phyloP scores from a whole-genome alignment of 2,329 filamentous ascomycete species.

The Botrytis galanthina region DNA sequence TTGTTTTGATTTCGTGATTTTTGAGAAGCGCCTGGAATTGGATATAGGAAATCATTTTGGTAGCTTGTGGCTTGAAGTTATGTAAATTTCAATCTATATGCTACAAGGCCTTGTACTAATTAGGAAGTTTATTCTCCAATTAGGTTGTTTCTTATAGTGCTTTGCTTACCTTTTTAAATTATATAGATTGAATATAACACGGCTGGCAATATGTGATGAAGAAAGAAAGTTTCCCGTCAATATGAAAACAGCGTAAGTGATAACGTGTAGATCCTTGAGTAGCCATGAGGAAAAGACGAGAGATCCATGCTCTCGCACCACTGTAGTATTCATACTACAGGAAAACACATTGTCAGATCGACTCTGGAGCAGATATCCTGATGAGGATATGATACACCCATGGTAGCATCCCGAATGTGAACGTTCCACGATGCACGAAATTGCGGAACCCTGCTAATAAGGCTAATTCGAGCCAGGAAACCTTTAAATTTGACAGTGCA shows the following conservation, averaged over 20 bases:
- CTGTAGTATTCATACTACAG: not conserved
- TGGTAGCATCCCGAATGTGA: constrained; percentile 21
- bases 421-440: constrained; percentile 22
- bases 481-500: not conserved
- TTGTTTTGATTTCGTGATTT: constrained; percentile 2
- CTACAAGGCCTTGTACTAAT: constrained; percentile 13
- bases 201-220: not conserved
- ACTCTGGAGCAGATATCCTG: constrained; percentile 8
- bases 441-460: constrained; percentile 5
- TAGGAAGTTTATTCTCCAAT: not conserved
- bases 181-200: not conserved
- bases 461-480: not conserved
- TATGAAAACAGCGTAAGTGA: not conserved
- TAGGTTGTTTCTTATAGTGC: not conserved
- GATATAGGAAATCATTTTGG: not conserved
- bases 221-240: not conserved
- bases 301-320: not conserved
- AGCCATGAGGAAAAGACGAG: not conserved
- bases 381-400: constrained; percentile 13
- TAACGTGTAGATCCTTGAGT: not conserved
- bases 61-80: constrained; percentile 12
- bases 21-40: not conserved
- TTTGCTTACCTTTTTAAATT: not conserved
- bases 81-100: constrained; percentile 16
- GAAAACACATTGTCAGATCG: constrained; percentile 13